These are phyloP conservation scores for Trypethelium eluteriae DNA, from an alignment of 495 filamentous ascomycete species.

Conservation along the genomic window DNA sequence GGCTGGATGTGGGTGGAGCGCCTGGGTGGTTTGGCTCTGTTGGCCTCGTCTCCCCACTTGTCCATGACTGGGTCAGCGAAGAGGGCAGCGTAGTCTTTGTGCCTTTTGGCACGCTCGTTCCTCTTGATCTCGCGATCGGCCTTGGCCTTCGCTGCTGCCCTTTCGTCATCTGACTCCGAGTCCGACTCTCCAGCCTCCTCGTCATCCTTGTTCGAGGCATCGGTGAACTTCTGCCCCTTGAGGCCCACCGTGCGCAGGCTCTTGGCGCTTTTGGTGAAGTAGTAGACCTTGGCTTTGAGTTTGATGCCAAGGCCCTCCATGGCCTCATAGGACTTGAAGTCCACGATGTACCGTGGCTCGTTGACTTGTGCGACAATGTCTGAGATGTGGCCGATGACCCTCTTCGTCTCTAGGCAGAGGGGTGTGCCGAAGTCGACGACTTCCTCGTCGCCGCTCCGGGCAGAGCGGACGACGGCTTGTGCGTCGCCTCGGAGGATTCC, in stretches of 20 bases:
- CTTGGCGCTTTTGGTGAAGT: constrained; percentile 54
- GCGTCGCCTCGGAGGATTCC: constrained; percentile 57
- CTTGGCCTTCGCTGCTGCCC: constrained; percentile 80
- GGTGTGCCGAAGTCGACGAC: constrained; percentile 78
- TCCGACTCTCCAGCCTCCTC: constrained; percentile 76
- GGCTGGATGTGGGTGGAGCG: too few relatives aligned
- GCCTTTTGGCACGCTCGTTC: too few relatives aligned
- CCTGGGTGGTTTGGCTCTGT: too few relatives aligned
- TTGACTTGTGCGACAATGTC: constrained; percentile 78
- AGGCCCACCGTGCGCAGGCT: constrained; percentile 68
- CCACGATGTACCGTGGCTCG: constrained; percentile 72
- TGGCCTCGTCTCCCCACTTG: too few relatives aligned
- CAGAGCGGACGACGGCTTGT: too few relatives aligned
- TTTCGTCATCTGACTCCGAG: constrained; percentile 91
- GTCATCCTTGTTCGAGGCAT: constrained; percentile 89
- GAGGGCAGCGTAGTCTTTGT: too few relatives aligned
- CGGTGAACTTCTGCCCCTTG: constrained; percentile 69
- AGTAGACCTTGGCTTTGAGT: constrained; percentile 63
- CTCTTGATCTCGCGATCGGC: background rate
- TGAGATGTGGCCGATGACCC: constrained; percentile 65
- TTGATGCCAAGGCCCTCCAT: constrained; percentile 57
- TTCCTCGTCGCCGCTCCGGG: constrained; percentile 59
- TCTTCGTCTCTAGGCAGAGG: constrained; percentile 68
- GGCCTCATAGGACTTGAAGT: constrained; percentile 58
- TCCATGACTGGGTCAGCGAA: too few relatives aligned